Percentiles rank a stretch among this genome's conserved stretches.
Conservation (phyloP, 1,139 yeast genomes). For the Suhomyces chickasaworum region DNA sequence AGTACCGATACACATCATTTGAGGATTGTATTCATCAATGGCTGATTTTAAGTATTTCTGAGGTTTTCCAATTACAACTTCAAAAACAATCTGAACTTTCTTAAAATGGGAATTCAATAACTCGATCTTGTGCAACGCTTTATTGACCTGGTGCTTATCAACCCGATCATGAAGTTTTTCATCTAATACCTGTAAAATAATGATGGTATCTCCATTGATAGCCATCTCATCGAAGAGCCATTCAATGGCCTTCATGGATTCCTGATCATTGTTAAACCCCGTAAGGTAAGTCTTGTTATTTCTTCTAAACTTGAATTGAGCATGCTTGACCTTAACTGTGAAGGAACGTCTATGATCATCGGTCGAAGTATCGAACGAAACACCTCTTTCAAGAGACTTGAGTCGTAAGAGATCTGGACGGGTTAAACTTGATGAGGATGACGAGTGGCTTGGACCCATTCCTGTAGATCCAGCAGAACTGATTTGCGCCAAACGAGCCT, state of each 20-base stretch:
- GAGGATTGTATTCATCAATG: constrained; percentile 62
- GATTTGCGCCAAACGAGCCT: constrained; percentile 12
- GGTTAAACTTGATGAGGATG: constrained; percentile 6
- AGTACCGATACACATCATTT: constrained; percentile 66
- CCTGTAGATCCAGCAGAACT: constrained; percentile 5
- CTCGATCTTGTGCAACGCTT: constrained; percentile 43
- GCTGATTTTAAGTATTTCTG: constrained; percentile 56
- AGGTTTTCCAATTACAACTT: constrained; percentile 64
- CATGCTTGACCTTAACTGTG: constrained; percentile 58
- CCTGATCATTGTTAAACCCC: constrained; percentile 60
- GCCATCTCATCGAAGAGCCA: constrained; percentile 70
- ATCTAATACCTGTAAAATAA: constrained; percentile 62
- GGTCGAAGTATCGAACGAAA: constrained; percentile 54
- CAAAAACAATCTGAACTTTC: constrained; percentile 57
- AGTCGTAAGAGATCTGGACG: constrained; percentile 6
- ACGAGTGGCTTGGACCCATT: constrained; percentile 5
- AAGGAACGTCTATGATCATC: constrained; percentile 46
- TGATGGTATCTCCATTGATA: constrained; percentile 64
- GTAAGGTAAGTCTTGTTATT: constrained; percentile 63
- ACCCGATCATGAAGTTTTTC: constrained; percentile 33
- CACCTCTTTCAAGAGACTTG: constrained; percentile 32
- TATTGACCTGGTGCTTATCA: constrained; percentile 36
- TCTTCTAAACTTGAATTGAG: constrained; percentile 54
- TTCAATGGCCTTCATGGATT: constrained; percentile 59
- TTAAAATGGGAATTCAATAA: constrained; percentile 48